Conservation (phyloP, 108 stramenopile genomes). For the Cyclotella cryptica region DNA sequence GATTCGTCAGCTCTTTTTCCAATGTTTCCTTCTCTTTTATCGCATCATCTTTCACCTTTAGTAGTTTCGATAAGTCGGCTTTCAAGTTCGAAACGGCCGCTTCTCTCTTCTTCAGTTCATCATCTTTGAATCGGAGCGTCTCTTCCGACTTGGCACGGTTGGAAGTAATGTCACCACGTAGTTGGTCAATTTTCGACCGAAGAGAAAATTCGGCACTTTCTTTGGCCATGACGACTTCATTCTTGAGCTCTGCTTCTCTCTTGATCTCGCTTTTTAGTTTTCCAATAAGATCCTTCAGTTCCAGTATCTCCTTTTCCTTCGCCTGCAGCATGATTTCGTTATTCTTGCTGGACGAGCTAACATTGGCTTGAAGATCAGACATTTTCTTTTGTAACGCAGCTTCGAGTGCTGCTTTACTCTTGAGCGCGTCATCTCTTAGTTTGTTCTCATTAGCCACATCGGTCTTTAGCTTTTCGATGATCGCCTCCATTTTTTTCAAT, state of each 20-base stretch:
- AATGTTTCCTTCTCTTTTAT: constrained; percentile 34
- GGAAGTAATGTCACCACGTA: constrained; percentile 14
- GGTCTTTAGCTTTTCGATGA: constrained; percentile 20
- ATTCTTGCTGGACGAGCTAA: constrained; percentile 15
- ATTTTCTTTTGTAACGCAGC: constrained; percentile 41
- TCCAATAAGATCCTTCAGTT: constrained; percentile 57
- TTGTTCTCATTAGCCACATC: constrained; percentile 29
- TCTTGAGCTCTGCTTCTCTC: constrained; percentile 46
- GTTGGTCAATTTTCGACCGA: constrained; percentile 35
- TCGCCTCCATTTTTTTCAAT: constrained; percentile 31
- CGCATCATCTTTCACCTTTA: constrained; percentile 35
- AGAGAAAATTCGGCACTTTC: constrained; percentile 23
- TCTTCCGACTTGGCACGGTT: constrained; percentile 20
- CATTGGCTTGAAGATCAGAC: constrained; percentile 24
- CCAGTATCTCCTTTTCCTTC: constrained; percentile 33
- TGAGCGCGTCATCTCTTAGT: constrained; percentile 38
- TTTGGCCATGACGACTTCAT: constrained; percentile 24
- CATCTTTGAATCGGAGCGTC: constrained; percentile 4
- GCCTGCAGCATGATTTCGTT: constrained; percentile 3
- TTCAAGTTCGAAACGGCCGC: constrained; percentile 27
- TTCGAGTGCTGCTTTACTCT: constrained; percentile 47
- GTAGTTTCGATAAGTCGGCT: constrained; percentile 30
- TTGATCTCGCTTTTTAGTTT: constrained; percentile 61
- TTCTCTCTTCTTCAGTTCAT: constrained; percentile 29
- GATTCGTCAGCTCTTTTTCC: constrained; percentile 22